Conservation (phyloP, 2,329 filamentous ascomycete species). For the Penicillium rolfsii region DNA sequence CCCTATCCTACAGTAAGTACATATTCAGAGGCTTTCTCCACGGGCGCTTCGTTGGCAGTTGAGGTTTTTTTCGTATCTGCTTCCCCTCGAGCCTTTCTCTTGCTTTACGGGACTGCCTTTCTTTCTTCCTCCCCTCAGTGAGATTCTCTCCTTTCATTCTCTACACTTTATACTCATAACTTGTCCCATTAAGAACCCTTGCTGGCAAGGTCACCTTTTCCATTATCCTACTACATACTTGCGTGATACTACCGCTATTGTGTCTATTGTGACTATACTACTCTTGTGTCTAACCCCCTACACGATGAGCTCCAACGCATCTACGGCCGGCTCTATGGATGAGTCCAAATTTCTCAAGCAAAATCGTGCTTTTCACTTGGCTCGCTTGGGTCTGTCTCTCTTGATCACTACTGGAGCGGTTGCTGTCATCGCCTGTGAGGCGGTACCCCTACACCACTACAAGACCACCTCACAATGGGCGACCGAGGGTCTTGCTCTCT, state of each 20-base stretch:
- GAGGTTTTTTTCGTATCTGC: slow-evolving; percentile 5
- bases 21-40: not conserved
- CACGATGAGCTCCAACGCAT: slow-evolving; percentile 35
- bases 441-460: slow-evolving; percentile 46
- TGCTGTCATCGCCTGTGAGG: slow-evolving; percentile 42
- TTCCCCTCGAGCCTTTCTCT: slow-evolving; percentile 14
- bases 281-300: not conserved
- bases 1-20: not conserved
- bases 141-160: slow-evolving; percentile 13
- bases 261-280: not conserved
- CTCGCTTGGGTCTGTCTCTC: slow-evolving; percentile 40
- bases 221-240: slow-evolving; percentile 7
- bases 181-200: slow-evolving; percentile 16
- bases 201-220: slow-evolving; percentile 24
- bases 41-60: not conserved
- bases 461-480: slow-evolving; percentile 41
- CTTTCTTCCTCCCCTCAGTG: slow-evolving; percentile 17
- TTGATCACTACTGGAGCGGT: slow-evolving; percentile 36
- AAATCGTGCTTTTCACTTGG: slow-evolving; percentile 38
- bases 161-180: not conserved
- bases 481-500: slow-evolving; percentile 41
- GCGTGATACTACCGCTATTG: slow-evolving; percentile 7
- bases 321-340: slow-evolving; percentile 37
- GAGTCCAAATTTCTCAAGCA: slow-evolving; percentile 43
- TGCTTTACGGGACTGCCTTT: slow-evolving; percentile 14